phyloP scores from a whole-genome alignment of 106 monocot species.

The Dendrobium catenatum region DNA sequence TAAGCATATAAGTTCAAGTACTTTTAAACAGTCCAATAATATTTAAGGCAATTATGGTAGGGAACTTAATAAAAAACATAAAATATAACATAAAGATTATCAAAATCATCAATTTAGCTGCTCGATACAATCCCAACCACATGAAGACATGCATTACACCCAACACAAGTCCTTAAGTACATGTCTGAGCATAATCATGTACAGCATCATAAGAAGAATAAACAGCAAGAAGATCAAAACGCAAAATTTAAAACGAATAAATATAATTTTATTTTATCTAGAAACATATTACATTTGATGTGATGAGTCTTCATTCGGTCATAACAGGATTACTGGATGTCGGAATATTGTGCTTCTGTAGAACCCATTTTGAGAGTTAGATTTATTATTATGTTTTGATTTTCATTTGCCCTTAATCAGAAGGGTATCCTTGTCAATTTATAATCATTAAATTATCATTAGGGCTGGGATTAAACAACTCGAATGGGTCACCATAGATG shows the following conservation, averaged over 20 bases:
- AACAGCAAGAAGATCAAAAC: neutral
- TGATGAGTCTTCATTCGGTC: neutral
- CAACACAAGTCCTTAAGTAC: neutral
- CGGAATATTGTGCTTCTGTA: neutral
- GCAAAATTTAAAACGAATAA: neutral
- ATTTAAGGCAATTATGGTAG: neutral
- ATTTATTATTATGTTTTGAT: neutral
- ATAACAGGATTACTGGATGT: neutral
- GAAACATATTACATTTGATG: neutral
- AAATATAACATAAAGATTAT: neutral
- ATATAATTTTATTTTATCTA: neutral
- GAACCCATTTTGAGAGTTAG: neutral
- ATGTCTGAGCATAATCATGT: neutral
- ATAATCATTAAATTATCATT: neutral
- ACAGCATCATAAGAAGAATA: neutral
- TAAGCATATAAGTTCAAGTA: neutral
- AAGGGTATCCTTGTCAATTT: neutral
- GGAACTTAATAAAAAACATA: neutral
- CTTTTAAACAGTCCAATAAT: conserved; percentile 4
- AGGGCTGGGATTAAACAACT: neutral
- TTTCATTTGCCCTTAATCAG: neutral
- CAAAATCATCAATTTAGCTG: neutral
- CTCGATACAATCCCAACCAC: neutral
- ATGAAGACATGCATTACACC: neutral
- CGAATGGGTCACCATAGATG: neutral